A percentile compares a stretch with the other conserved stretches of the same genome.
phyloP scores from a whole-genome alignment of 768 basidiomycete species.

The Boletales sp. region DNA sequence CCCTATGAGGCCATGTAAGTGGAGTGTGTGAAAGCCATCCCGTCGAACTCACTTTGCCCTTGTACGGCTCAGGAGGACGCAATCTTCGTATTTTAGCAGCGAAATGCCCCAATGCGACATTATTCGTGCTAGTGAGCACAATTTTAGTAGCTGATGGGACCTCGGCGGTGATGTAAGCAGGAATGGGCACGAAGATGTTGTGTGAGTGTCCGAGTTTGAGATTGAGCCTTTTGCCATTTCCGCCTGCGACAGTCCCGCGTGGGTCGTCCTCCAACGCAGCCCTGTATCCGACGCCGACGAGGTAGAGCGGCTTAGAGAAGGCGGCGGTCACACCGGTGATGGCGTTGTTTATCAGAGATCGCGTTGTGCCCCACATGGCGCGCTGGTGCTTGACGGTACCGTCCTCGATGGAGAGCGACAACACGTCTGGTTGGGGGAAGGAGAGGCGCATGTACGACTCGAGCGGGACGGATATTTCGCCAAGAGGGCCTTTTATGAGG shows the following conservation, averaged over 20 bases:
- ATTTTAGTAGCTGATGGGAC: slow-evolving; percentile 85
- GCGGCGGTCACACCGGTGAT: slow-evolving; percentile 87
- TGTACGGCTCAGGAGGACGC: slow-evolving; percentile 94
- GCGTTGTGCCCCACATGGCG: slow-evolving; percentile 93
- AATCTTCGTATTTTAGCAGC: slow-evolving; percentile 80
- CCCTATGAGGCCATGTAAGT: slow-evolving; percentile 50
- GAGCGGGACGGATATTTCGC: slow-evolving; percentile 45
- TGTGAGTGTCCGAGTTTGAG: slow-evolving; percentile 95
- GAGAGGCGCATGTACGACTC: slow-evolving; percentile 43
- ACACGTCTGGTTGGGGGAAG: slow-evolving; percentile 29
- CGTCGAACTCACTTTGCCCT: slow-evolving; percentile 77
- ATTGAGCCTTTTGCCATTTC: slow-evolving; percentile 66
- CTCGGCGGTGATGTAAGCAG: slow-evolving; percentile 73
- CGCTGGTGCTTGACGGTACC: slow-evolving; percentile 72
- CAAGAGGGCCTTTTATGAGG: slow-evolving; percentile 58
- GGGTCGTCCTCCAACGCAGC: slow-evolving; percentile 83
- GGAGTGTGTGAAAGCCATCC: neutral
- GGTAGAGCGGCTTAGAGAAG: slow-evolving; percentile 75
- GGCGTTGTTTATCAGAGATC: slow-evolving; percentile 86
- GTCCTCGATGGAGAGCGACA: slow-evolving; percentile 49
- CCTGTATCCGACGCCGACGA: slow-evolving; percentile 95
- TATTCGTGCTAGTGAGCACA: slow-evolving; percentile 77
- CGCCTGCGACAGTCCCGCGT: slow-evolving; percentile 51
- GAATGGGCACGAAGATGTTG: slow-evolving; percentile 78
- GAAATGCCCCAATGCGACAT: slow-evolving; percentile 83